Evolutionary conservation across 1,284 basidiomycete genomes (phyloP).

Genomic region (Trichosporon coremiiforme): DNA sequence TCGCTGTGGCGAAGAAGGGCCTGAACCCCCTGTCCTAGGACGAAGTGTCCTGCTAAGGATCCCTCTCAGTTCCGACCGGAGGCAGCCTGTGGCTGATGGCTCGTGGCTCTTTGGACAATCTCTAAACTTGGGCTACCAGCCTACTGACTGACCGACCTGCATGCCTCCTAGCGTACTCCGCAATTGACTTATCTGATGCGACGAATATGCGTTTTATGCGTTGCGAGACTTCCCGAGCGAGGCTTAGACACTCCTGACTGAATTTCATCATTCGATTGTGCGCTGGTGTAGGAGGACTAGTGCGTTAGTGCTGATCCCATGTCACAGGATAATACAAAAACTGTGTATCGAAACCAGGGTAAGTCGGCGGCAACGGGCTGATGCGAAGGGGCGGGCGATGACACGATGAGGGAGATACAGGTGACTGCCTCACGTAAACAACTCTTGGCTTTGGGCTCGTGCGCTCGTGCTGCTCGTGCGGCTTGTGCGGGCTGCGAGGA

Average conservation of each 20-base stretch:
- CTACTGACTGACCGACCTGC: no score
- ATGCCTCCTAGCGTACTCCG: not conserved
- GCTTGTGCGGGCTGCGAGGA: no score
- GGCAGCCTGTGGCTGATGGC: no score
- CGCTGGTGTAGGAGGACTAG: not conserved
- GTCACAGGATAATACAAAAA: slow-evolving; percentile 2
- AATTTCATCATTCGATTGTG: not conserved
- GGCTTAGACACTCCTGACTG: not conserved
- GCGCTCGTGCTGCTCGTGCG: not conserved
- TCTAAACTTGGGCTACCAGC: no score
- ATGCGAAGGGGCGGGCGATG: not conserved
- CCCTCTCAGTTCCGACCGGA: not conserved
- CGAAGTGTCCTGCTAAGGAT: no score
- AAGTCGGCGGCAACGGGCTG: not conserved
- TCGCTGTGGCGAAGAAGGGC: no score
- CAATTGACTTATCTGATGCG: not conserved
- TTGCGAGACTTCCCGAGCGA: not conserved
- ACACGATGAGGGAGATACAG: no score
- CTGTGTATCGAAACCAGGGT: not conserved
- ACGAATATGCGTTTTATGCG: not conserved
- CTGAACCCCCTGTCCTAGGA: no score
- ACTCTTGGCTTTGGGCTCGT: not conserved
- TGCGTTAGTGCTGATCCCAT: slow-evolving; percentile 5
- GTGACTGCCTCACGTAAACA: not conserved
- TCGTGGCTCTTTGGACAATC: no score